A percentile compares a stretch with the other conserved stretches of the same genome.
phyloP scores from a whole-genome alignment of 2,329 filamentous ascomycete genomes.

The Colletotrichum eleusines region DNA sequence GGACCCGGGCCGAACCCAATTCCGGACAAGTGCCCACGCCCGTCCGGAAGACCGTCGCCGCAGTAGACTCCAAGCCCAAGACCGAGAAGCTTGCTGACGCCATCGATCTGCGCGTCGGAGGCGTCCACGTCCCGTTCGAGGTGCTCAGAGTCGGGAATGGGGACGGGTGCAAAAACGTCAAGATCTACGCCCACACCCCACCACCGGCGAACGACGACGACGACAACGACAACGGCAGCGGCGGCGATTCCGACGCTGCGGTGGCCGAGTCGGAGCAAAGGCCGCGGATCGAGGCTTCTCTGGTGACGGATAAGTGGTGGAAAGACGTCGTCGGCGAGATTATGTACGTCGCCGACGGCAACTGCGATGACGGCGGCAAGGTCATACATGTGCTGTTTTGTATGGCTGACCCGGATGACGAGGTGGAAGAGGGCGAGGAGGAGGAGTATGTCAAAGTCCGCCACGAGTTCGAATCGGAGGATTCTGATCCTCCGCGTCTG shows the following conservation, averaged over 20 bases:
- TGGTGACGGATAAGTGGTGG: background rate
- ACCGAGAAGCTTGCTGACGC: background rate
- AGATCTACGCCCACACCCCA: background rate
- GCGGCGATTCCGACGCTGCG: too few relatives aligned
- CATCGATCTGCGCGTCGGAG: background rate
- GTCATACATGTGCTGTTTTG: background rate
- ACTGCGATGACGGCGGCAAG: background rate
- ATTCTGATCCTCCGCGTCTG: background rate
- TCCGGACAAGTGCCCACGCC: background rate
- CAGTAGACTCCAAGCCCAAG: background rate
- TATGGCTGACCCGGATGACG: background rate
- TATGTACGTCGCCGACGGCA: background rate
- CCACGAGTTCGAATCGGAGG: background rate
- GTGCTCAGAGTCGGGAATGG: background rate
- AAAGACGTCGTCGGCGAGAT: constrained; percentile 2
- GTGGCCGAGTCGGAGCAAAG: too few relatives aligned
- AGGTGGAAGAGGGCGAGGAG: background rate
- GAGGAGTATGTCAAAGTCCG: background rate
- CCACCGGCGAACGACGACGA: background rate
- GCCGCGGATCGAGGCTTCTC: background rate
- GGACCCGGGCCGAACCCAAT: background rate
- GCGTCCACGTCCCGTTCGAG: background rate
- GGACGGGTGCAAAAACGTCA: background rate
- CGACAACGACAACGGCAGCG: too few relatives aligned
- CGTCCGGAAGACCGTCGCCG: background rate